These are phyloP conservation scores for Cytospora mali DNA, from an alignment of 2,329 filamentous ascomycete species.

Conservation along the genomic window DNA sequence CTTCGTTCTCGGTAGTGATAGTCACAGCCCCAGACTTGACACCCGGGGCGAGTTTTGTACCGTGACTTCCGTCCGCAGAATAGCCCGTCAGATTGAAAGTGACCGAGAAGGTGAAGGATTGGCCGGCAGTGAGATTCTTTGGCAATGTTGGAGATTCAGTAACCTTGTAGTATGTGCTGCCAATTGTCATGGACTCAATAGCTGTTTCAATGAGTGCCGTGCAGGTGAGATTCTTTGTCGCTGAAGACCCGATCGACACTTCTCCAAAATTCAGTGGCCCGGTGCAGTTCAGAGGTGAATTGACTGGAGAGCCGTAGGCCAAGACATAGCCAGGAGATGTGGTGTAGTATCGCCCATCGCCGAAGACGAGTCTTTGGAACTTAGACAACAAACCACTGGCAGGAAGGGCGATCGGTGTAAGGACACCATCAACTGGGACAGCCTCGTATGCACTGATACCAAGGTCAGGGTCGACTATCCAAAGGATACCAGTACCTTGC, in stretches of 20 bases:
- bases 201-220: slow-evolving; percentile 28
- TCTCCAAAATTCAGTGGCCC: slow-evolving; percentile 44
- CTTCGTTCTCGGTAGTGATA: not conserved
- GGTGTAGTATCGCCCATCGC: slow-evolving; percentile 44
- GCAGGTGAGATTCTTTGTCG: slow-evolving; percentile 39
- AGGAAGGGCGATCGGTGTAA: slow-evolving; percentile 41
- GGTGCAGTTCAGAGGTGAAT: slow-evolving; percentile 44
- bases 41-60: not conserved
- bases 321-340: slow-evolving; percentile 39
- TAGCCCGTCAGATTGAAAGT: slow-evolving; percentile 7
- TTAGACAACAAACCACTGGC: slow-evolving; percentile 43
- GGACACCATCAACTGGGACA: slow-evolving; percentile 40
- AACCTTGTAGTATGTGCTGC: slow-evolving; percentile 8
- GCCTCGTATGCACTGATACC: slow-evolving; percentile 45
- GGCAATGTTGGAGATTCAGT: not conserved
- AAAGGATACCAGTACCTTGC: slow-evolving; percentile 43
- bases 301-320: slow-evolving; percentile 44
- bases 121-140: not conserved
- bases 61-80: not conserved
- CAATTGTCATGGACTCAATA: not conserved
- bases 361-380: slow-evolving; percentile 45
- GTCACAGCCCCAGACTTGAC: slow-evolving; percentile 11
- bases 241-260: slow-evolving; percentile 39
- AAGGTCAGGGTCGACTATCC: slow-evolving; percentile 43
- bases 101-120: not conserved